Evolutionary conservation across 2,329 filamentous ascomycete genomes (phyloP), one percentile per base, ranked within the genome.

Genomic region (Diaporthe sp.): DNA sequence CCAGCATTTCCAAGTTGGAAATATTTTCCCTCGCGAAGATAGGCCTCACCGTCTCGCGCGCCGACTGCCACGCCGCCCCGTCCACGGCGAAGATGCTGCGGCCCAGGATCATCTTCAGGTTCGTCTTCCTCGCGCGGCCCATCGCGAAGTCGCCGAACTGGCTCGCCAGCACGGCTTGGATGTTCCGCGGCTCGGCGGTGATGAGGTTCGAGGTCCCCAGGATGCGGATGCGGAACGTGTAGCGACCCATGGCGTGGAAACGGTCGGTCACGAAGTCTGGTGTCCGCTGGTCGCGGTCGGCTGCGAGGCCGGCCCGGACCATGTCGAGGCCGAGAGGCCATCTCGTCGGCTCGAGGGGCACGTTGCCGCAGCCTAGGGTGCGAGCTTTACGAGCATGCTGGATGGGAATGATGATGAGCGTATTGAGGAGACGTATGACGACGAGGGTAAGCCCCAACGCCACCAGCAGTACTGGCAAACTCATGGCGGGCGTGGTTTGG

Each of bases 111-210:
- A 61, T 53, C 39, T 67, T 76, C 49, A 78, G 57, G 20, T 75
- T 77, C 17, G 70, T 75, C 55, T 67, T 73, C 17, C 78, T 67
- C 1, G 51, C 75, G 9, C 71, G 25, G 4, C 82, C 81, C 31
- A 84, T 60, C 6, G 77, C 78, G 63, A 84, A 87, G 74, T 87
- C 85, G 60, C 84, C 80, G 78, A 87, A 87, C 55, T 85, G 80
- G 4, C 82, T 84, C 1, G 85, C 83, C 10, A 88, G 80, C 12
- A 87, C 78, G 2, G 85, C 81, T 76, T 87, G 85, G 9, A 88
- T 75, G 65, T 87, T 87, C 31, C 81, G 79, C 1, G 83, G 82
- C 10, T 87, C 85, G 13, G 80, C 80, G 4, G 81, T 84, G 5
- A 76, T 57, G n/a, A 76, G 10, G n/a, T 63, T 63, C 4, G n/a